Evolutionary conservation across 2,329 filamentous ascomycete species (phyloP), one percentile per base, ranked within the genome.

Genomic region (Parafenestella ontariensis): DNA sequence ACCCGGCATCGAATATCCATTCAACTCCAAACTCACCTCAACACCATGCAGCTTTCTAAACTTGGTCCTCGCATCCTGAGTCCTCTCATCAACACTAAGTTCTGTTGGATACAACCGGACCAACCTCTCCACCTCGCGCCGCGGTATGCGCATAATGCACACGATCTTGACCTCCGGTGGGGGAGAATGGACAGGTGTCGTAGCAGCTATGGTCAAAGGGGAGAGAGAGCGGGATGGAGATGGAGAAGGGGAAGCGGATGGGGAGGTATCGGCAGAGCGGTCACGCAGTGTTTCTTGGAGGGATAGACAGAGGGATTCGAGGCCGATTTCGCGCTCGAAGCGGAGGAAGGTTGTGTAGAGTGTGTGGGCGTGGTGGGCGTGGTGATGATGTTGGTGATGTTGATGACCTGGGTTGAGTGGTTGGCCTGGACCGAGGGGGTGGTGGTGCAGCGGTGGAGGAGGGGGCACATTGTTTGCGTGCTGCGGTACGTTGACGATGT

Each of bases 101-200:
- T 86, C 83, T 49, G 85, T 84, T 15, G 87, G 76, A 59, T 85
- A 84, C 69, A 81, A 77, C 26, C 82, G 77, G n/a, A 72, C 70
- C 31, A 81, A 77, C 52, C 77, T 74, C 47, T 76, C 74, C 29
- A 83, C 81, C 46, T 82, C 83, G 79, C 59, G 56, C 34, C 60
- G 61, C 10, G 67, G 71, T 11, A 72, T 57, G 33, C 70, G 65
- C 61, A 74, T 61, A n/a, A 74, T 74, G 33, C 71, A 74, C 21
- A 76, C 69, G 11, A 76, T 70, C 54, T 72, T 74, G 31, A 74
- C 62, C 28, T 75, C 67, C 0, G 67, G 28, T n/a, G n/a, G n/a
- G n/a, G n/a, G n/a, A n/a, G n/a, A n/a, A n/a, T n/a, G n/a, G n/a
- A n/a, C n/a, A n/a, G n/a, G n/a, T n/a, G n/a, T n/a, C n/a, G n/a